A percentile compares a stretch with the other conserved stretches of the same genome.
phyloP scores from a whole-genome alignment of 805 yeast species.

The Kodamaea neixiangensis region DNA sequence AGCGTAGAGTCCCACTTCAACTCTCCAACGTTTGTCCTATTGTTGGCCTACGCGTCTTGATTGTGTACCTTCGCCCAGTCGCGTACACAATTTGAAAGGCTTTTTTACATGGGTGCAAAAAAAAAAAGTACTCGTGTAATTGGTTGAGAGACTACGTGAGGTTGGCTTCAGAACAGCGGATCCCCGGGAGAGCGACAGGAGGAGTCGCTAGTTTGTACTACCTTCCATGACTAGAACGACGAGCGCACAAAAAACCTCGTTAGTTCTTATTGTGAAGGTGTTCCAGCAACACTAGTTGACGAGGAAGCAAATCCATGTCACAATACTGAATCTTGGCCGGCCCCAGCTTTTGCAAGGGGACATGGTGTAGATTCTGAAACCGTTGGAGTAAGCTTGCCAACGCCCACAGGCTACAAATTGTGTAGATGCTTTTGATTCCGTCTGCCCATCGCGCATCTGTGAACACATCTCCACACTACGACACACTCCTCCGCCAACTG shows the following conservation, averaged over 20 bases:
- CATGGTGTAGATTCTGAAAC: neutral
- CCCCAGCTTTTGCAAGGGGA: neutral
- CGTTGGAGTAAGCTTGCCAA: neutral
- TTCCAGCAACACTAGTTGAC: neutral
- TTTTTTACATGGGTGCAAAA: neutral
- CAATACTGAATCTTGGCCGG: neutral
- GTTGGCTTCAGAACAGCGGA: neutral
- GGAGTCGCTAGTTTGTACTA: neutral
- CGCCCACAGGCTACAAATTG: neutral
- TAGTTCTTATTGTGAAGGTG: neutral
- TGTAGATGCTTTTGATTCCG: too few species aligned
- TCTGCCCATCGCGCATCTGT: too few species aligned
- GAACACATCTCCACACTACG: neutral
- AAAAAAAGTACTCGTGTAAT: neutral
- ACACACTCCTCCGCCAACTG: neutral
- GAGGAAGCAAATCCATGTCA: neutral
- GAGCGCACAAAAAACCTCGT: neutral
- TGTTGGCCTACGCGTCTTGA: slow-evolving; percentile 1
- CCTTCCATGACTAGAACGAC: neutral
- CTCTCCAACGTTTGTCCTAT: neutral
- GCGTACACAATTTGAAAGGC: neutral
- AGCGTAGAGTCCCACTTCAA: neutral
- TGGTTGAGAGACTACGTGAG: neutral
- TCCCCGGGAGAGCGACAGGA: neutral
- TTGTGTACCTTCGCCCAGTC: neutral